Conservation (phyloP, 352 stramenopile genomes). For the Phytophthora palmivora region DNA sequence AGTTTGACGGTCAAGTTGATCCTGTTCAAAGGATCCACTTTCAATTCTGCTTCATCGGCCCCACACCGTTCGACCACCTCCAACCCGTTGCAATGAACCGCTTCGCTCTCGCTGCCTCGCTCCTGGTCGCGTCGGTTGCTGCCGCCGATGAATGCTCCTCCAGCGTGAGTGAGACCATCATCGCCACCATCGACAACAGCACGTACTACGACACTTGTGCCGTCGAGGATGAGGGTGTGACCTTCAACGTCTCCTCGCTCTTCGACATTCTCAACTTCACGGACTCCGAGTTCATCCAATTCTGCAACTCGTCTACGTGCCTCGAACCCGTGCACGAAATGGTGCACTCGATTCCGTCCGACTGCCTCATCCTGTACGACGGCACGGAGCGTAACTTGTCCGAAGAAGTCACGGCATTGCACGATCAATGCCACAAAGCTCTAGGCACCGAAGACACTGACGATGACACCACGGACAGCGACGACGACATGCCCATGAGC, state of each 20-base stretch:
- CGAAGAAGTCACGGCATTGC: conserved; percentile 45
- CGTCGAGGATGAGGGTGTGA: conserved; percentile 42
- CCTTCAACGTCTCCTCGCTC: conserved; percentile 54
- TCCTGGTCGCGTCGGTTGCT: conserved; percentile 27
- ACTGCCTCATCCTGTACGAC: conserved; percentile 54
- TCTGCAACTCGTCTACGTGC: conserved; percentile 60
- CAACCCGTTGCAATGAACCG: conserved; percentile 14
- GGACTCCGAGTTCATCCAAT: conserved; percentile 49
- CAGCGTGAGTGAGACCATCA: conserved; percentile 41
- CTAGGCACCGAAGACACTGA: conserved; percentile 32
- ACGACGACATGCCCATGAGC: conserved; percentile 34
- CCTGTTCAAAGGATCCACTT: conserved; percentile 18
- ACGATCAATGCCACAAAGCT: conserved; percentile 52
- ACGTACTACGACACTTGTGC: conserved; percentile 61
- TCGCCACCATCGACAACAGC: conserved; percentile 52
- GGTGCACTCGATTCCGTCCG: conserved; percentile 45
- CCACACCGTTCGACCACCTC: conserved; percentile 22
- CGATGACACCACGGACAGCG: conserved; percentile 27
- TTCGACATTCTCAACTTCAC: conserved; percentile 57
- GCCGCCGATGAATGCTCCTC: conserved; percentile 39
- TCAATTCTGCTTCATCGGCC: conserved; percentile 16
- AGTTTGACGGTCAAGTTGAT: no score
- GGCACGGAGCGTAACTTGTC: conserved; percentile 51
- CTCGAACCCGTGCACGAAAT: conserved; percentile 61
- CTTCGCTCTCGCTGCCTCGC: conserved; percentile 27